Evolutionary conservation across 2,329 filamentous ascomycete species (phyloP).

Genomic region (Coniochaeta ligniaria): DNA sequence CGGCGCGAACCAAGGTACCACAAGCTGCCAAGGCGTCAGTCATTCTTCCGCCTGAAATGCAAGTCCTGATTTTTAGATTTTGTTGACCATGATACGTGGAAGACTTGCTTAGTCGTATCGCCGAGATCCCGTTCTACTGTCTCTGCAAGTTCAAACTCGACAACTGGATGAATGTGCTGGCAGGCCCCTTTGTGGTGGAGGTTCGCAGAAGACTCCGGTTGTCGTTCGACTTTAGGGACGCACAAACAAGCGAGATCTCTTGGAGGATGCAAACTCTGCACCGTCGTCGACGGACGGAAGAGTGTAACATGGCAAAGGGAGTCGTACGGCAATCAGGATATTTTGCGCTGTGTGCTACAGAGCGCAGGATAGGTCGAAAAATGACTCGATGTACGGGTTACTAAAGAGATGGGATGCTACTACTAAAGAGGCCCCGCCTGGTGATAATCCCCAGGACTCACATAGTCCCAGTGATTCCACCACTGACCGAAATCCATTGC

Average conservation of each 20-base stretch:
- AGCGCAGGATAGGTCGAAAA: too few relatives aligned
- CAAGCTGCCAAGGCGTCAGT: background rate
- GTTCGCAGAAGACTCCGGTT: background rate
- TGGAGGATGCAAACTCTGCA: background rate
- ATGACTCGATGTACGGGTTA: too few relatives aligned
- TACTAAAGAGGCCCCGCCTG: background rate
- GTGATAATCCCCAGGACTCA: background rate
- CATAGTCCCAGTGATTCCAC: constrained; percentile 17
- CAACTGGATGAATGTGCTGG: background rate
- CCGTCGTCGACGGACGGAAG: background rate
- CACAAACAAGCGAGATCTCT: background rate
- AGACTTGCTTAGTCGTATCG: background rate
- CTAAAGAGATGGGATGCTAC: background rate
- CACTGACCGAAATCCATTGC: constrained; percentile 22
- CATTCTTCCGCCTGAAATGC: background rate
- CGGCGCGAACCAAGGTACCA: background rate
- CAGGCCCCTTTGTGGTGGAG: background rate
- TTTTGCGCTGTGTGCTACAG: too few relatives aligned
- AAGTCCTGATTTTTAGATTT: background rate
- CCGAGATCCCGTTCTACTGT: background rate
- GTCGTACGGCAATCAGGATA: too few relatives aligned
- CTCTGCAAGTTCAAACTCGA: background rate
- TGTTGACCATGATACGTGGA: background rate
- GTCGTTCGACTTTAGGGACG: background rate
- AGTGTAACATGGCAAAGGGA: too few relatives aligned